Percentiles rank a stretch among this genome's conserved stretches.
These are phyloP conservation scores for Pyrenula aspistea DNA, from an alignment of 495 filamentous ascomycete species.

Conservation along the genomic window DNA sequence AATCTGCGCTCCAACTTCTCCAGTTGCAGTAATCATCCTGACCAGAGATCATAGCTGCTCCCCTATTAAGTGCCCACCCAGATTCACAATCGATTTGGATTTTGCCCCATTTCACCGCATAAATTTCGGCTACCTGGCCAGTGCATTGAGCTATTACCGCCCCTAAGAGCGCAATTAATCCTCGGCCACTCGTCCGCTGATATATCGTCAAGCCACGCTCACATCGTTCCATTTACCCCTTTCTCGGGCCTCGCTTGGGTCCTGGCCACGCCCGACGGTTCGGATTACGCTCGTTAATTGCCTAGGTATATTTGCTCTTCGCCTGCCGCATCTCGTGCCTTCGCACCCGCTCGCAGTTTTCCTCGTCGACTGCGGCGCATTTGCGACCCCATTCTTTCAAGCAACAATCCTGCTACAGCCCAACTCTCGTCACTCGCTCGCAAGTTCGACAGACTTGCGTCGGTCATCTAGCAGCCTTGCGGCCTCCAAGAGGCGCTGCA, in stretches of 20 bases:
- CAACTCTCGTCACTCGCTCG: not conserved
- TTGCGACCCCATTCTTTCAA: not conserved
- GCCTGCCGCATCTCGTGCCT: not conserved
- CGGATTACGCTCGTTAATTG: not conserved
- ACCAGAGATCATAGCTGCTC: constrained; percentile 3
- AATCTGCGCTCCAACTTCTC: not conserved
- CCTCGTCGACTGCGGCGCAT: not conserved
- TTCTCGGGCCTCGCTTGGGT: not conserved
- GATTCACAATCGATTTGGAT: constrained; percentile 3
- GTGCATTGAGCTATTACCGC: not conserved
- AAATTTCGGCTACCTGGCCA: not conserved
- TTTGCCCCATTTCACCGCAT: constrained; percentile 1
- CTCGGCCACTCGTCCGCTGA: not conserved
- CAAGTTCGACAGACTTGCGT: not conserved
- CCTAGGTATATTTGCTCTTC: not conserved
- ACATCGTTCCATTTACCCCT: not conserved
- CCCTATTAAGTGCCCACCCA: constrained; percentile 2
- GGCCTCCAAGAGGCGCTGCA: not conserved
- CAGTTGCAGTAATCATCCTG: too few relatives aligned
- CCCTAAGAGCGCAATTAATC: not conserved
- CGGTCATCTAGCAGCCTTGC: not conserved
- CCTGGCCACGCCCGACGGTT: not conserved
- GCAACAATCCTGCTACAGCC: not conserved
- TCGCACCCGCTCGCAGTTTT: not conserved
- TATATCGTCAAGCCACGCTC: not conserved